These are phyloP conservation scores for Dendryphion nanum DNA, from an alignment of 2,329 filamentous ascomycete genomes.

Conservation along the genomic window DNA sequence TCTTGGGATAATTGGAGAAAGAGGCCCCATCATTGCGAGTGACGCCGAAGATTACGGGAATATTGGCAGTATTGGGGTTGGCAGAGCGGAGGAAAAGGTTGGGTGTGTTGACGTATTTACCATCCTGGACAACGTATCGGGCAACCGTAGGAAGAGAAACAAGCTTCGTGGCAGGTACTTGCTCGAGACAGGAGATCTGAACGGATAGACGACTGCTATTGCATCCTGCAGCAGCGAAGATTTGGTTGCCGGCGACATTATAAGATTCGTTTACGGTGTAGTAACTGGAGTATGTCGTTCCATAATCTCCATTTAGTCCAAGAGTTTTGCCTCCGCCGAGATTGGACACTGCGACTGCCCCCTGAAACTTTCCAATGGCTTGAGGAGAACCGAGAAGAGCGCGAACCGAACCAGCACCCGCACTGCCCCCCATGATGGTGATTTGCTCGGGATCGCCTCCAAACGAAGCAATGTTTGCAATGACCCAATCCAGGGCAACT, in stretches of 20 bases:
- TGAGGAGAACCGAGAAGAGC: constrained; percentile 53
- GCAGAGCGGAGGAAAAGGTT: constrained; percentile 46
- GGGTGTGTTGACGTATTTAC: constrained; percentile 53
- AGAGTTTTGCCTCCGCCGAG: constrained; percentile 57
- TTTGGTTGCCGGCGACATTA: constrained; percentile 48
- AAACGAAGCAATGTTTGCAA: constrained; percentile 46
- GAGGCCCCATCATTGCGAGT: constrained; percentile 57
- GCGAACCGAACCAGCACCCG: constrained; percentile 57
- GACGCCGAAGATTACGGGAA: constrained; percentile 58
- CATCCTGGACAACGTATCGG: constrained; percentile 59
- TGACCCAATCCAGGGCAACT: constrained; percentile 50
- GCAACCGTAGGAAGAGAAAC: constrained; percentile 43
- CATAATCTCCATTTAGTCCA: constrained; percentile 56
- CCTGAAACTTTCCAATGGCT: constrained; percentile 49
- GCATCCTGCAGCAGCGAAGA: constrained; percentile 55
- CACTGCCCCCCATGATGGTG: constrained; percentile 49
- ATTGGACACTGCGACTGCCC: constrained; percentile 52
- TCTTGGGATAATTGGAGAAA: constrained; percentile 50
- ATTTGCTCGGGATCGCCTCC: constrained; percentile 49
- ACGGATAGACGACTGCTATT: constrained; percentile 44
- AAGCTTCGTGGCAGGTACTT: constrained; percentile 45
- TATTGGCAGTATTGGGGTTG: constrained; percentile 47
- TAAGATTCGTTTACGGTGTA: constrained; percentile 56
- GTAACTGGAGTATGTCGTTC: constrained; percentile 58
- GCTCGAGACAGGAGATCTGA: constrained; percentile 55